Evolutionary conservation across 1,284 basidiomycete genomes (phyloP).

Genomic region (Singerocomus rubriflavus): DNA sequence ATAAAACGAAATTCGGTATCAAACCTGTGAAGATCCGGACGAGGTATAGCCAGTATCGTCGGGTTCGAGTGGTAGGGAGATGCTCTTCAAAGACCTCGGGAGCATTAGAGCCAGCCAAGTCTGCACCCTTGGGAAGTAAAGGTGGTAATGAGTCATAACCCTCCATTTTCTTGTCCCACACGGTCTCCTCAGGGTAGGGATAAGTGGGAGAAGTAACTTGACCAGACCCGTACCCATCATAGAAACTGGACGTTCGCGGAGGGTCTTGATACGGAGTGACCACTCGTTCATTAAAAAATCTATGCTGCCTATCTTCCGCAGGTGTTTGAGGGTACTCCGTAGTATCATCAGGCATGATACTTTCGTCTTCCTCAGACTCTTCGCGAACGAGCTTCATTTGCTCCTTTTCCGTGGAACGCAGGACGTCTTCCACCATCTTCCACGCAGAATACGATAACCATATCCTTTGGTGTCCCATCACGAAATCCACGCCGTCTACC

Average conservation of each 20-base stretch:
- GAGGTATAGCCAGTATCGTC: slow-evolving; percentile 67
- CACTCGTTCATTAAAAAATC: slow-evolving; percentile 36
- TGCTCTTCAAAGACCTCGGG: slow-evolving; percentile 76
- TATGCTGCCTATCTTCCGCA: slow-evolving; percentile 33
- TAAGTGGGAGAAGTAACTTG: slow-evolving; percentile 35
- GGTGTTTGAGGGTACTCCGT: slow-evolving; percentile 59
- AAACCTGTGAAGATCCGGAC: slow-evolving; percentile 82
- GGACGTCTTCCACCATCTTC: slow-evolving; percentile 82
- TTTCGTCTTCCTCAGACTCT: slow-evolving; percentile 53
- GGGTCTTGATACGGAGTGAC: slow-evolving; percentile 30
- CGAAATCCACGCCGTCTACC: slow-evolving; percentile 72
- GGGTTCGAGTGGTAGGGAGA: slow-evolving; percentile 71
- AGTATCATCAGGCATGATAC: slow-evolving; percentile 52
- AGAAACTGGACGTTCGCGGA: slow-evolving; percentile 44
- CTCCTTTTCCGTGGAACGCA: slow-evolving; percentile 71
- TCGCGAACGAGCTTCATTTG: slow-evolving; percentile 44
- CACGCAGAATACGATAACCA: slow-evolving; percentile 80
- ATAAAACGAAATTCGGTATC: slow-evolving; percentile 75
- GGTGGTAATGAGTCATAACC: slow-evolving; percentile 31
- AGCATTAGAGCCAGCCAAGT: slow-evolving; percentile 52
- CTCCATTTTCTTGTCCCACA: slow-evolving; percentile 51
- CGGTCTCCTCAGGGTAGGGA: slow-evolving; percentile 37
- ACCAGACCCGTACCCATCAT: slow-evolving; percentile 45
- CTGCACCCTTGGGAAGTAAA: slow-evolving; percentile 43
- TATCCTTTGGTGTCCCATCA: slow-evolving; percentile 60